Conservation (phyloP, 1,139 yeast genomes). For the Diutina catenulata region DNA sequence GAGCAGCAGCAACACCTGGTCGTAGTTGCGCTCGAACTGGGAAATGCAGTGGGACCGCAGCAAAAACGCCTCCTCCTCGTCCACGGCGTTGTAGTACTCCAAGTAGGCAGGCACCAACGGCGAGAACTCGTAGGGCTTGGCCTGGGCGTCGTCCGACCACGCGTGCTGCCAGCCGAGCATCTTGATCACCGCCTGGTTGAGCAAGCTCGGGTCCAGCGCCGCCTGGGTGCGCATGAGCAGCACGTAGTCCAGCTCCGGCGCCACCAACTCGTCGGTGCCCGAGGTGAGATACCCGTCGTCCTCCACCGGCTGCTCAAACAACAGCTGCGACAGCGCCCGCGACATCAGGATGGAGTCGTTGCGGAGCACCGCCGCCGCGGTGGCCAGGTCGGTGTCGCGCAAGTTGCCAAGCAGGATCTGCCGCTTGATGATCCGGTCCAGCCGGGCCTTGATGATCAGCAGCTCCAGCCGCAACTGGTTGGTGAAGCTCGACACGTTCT, state of each 20-base stretch:
- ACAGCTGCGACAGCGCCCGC: too few relatives aligned
- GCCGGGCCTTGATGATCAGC: conserved; percentile 19
- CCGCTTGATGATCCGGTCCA: conserved; percentile 21
- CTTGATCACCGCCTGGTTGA: neutral
- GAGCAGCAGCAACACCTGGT: conserved; percentile 23
- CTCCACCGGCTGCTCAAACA: too few relatives aligned
- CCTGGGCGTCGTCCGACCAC: conserved; percentile 5
- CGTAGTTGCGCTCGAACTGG: conserved; percentile 23
- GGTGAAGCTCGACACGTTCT: conserved; percentile 20
- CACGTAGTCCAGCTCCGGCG: neutral
- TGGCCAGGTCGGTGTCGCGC: too few relatives aligned
- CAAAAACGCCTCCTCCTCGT: conserved; percentile 19
- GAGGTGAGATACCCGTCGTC: neutral
- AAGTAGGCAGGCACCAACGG: neutral
- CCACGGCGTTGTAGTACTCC: conserved; percentile 20
- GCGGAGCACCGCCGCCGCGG: too few relatives aligned
- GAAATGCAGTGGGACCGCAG: conserved; percentile 12
- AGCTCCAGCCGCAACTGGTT: conserved; percentile 21
- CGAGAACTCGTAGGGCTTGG: conserved; percentile 1
- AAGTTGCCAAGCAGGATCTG: conserved; percentile 15
- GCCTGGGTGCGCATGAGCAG: neutral
- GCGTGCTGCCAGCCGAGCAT: neutral
- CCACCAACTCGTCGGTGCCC: neutral
- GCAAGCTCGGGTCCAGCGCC: neutral
- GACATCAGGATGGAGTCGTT: too few relatives aligned